A percentile compares a stretch with the other conserved stretches of the same genome.
Conservation (phyloP, 352 stramenopile genomes). For the Thalassiosira livingstoniorum region DNA sequence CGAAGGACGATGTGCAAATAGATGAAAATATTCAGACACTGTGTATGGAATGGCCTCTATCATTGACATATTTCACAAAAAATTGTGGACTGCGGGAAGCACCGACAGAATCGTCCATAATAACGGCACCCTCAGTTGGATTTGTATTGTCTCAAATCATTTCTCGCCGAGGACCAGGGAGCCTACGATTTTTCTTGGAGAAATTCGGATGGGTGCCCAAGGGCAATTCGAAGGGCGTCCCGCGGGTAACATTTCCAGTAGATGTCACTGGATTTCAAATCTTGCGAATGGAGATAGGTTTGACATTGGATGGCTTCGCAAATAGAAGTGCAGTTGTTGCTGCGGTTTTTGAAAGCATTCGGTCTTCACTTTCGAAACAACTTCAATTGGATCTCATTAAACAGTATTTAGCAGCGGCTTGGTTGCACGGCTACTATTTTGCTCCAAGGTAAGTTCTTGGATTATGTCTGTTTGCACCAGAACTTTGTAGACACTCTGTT, state of each 20-base stretch:
- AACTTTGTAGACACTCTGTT: too few species aligned
- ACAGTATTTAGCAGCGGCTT: conserved; percentile 66
- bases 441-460: too few species aligned
- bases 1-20: conserved; percentile 57
- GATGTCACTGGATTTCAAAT: conserved; percentile 82
- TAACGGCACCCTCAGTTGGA: conserved; percentile 68
- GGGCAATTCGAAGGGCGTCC: conserved; percentile 53
- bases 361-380: conserved; percentile 41
- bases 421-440: conserved; percentile 74
- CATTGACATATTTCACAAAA: conserved; percentile 28
- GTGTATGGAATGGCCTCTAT: conserved; percentile 58
- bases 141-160: conserved; percentile 82
- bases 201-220: conserved; percentile 71
- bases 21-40: conserved; percentile 59
- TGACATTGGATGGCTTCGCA: conserved; percentile 76
- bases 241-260: conserved; percentile 74
- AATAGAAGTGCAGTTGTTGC: conserved; percentile 74
- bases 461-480: too few species aligned
- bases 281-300: conserved; percentile 68
- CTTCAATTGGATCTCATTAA: conserved; percentile 69
- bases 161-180: conserved; percentile 66
- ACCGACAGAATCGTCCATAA: conserved; percentile 53
- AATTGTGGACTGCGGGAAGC: conserved; percentile 22
- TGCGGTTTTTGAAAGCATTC: conserved; percentile 74
- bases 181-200: conserved; percentile 68